Evolutionary conservation across 2,329 filamentous ascomycete genomes (phyloP).

Genomic region (Cytospora leucostoma): DNA sequence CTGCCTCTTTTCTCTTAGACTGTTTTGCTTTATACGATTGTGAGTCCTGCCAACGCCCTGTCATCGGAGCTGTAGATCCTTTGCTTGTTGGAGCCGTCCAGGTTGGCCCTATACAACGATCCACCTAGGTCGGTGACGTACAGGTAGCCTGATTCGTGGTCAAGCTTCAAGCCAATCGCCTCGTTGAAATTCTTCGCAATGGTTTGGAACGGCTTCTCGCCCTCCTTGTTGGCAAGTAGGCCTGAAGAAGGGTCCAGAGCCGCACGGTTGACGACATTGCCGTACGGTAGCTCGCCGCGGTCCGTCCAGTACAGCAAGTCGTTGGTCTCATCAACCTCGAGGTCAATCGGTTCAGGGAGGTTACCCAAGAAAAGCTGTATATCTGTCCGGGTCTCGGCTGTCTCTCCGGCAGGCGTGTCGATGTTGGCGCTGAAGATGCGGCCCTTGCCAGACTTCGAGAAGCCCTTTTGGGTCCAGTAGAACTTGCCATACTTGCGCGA

Average conservation of each 20-base stretch:
- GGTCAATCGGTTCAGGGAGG: conserved; percentile 58
- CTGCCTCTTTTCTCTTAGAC: neutral
- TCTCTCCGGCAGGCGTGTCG: conserved; percentile 38
- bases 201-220: conserved; percentile 21
- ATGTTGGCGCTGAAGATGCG: conserved; percentile 54
- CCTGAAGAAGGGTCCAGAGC: conserved; percentile 23
- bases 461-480: conserved; percentile 64
- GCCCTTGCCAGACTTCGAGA: conserved; percentile 51
- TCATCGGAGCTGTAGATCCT: conserved; percentile 21
- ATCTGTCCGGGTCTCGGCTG: conserved; percentile 38
- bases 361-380: conserved; percentile 44
- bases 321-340: conserved; percentile 51
- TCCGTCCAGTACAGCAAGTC: conserved; percentile 60
- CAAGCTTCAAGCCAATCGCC: conserved; percentile 28
- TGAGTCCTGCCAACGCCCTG: conserved; percentile 14
- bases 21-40: neutral
- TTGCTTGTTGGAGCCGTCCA: conserved; percentile 24
- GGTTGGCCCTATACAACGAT: conserved; percentile 21
- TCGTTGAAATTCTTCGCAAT: conserved; percentile 27
- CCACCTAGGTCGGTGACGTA: conserved; percentile 28
- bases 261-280: conserved; percentile 53
- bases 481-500: conserved; percentile 45
- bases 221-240: neutral
- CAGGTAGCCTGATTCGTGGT: conserved; percentile 12
- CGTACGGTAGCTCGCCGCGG: conserved; percentile 56